Evolutionary conservation across 2,329 filamentous ascomycete genomes (phyloP).

Genomic region (Aspergillus intermedius): DNA sequence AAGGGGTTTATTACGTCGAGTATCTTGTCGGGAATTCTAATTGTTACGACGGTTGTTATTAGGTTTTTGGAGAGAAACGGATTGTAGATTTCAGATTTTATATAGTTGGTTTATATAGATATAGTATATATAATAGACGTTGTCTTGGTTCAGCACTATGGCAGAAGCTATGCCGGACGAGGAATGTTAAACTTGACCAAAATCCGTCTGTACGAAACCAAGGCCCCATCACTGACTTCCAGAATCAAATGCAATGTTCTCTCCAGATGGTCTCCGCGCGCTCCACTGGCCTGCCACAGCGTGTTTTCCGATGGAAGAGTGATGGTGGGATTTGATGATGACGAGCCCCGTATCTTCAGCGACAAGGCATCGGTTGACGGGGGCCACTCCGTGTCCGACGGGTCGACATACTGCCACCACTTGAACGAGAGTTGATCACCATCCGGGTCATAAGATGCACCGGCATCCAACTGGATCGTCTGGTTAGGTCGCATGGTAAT

Average conservation of each 20-base stretch:
- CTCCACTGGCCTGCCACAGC: background rate
- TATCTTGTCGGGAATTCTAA: conserved; percentile 45
- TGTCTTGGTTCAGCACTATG: background rate
- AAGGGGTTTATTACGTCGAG: conserved; percentile 57
- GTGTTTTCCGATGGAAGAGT: background rate
- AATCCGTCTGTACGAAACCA: conserved; percentile 2
- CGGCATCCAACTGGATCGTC: conserved; percentile 1
- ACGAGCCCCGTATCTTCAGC: background rate
- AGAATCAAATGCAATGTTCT: conserved; percentile 6
- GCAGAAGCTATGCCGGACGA: background rate
- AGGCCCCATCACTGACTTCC: conserved; percentile 2
- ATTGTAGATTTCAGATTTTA: background rate
- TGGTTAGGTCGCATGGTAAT: conserved; percentile 1
- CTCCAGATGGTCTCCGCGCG: background rate
- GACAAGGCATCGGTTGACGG: background rate
- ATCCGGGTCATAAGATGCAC: conserved; percentile 1
- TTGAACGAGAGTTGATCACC: conserved; percentile 1
- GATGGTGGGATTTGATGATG: background rate
- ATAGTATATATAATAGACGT: background rate
- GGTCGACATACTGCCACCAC: conserved; percentile 7
- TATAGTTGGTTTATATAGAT: background rate
- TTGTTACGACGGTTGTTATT: conserved; percentile 47
- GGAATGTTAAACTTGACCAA: background rate
- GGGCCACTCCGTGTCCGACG: conserved; percentile 2
- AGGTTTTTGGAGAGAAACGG: background rate